Conservation (phyloP, 2,329 filamentous ascomycete genomes). For the Penicillium sumatraense region DNA sequence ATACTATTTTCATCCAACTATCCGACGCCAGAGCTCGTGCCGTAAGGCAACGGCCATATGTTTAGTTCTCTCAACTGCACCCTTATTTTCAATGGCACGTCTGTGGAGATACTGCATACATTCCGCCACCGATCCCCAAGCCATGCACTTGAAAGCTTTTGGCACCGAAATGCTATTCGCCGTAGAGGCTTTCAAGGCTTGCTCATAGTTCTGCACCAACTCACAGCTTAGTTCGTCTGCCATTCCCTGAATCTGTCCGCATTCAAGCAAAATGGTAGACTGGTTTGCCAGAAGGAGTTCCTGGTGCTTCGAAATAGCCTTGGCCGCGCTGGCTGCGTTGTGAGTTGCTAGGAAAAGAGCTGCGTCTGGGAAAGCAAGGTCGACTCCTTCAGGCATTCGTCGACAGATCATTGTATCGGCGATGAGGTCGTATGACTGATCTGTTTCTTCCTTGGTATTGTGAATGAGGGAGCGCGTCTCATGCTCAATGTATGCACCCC, state of each 20-base stretch:
- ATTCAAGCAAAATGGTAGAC: conserved; percentile 50
- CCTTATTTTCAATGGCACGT: conserved; percentile 72
- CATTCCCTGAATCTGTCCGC: conserved; percentile 86
- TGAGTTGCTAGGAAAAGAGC: conserved; percentile 59
- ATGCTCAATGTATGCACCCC: conserved; percentile 51
- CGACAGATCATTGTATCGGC: conserved; percentile 53
- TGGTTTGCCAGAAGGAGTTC: conserved; percentile 46
- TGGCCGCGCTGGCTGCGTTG: conserved; percentile 52
- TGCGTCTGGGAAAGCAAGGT: conserved; percentile 32
- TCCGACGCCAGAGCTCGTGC: conserved; percentile 62
- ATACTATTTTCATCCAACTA: conserved; percentile 16
- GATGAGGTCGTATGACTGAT: conserved; percentile 55
- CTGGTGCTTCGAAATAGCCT: conserved; percentile 44
- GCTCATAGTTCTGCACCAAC: conserved; percentile 42
- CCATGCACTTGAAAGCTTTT: conserved; percentile 57
- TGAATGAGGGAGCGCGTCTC: conserved; percentile 43
- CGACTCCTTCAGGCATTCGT: conserved; percentile 38
- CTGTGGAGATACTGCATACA: conserved; percentile 61
- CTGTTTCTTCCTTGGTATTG: conserved; percentile 44
- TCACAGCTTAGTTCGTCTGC: conserved; percentile 77
- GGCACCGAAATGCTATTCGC: conserved; percentile 40
- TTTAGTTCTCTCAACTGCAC: conserved; percentile 68
- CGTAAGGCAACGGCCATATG: conserved; percentile 68
- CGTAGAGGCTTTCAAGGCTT: conserved; percentile 15
- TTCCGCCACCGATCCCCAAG: conserved; percentile 59